These are phyloP conservation scores for Trametes polyzona DNA, from an alignment of 1,284 basidiomycete genomes.

Conservation along the genomic window DNA sequence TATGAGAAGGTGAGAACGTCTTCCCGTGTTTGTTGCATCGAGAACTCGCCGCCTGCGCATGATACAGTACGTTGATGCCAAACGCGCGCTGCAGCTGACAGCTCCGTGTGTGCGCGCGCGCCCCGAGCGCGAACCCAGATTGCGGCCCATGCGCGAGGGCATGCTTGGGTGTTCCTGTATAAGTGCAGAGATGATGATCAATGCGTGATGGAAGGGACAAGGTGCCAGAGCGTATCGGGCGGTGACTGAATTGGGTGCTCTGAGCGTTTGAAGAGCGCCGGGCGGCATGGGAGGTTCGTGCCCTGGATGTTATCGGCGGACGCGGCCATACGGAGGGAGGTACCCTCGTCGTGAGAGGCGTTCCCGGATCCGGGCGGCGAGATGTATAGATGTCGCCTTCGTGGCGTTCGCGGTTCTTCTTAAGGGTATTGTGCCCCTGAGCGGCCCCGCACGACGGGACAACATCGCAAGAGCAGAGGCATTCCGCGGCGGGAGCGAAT, in stretches of 20 bases:
- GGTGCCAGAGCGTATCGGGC: background rate
- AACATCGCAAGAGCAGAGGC: background rate
- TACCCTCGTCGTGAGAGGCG: background rate
- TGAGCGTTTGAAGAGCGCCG: background rate
- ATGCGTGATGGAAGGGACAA: constrained; percentile 5
- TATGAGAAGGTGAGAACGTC: background rate
- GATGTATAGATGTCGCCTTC: constrained; percentile 4
- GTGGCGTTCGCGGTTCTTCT: background rate
- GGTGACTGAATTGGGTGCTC: background rate
- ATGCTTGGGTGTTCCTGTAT: too few relatives aligned
- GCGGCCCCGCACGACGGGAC: background rate
- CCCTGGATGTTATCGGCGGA: background rate
- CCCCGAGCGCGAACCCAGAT: background rate
- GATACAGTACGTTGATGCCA: background rate
- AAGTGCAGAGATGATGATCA: constrained; percentile 9
- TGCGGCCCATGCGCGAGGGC: too few relatives aligned
- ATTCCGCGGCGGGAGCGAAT: too few relatives aligned
- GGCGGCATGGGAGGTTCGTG: background rate
- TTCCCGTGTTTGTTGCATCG: background rate
- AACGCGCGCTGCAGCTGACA: background rate
- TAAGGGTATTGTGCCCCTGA: background rate
- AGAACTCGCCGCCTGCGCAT: background rate
- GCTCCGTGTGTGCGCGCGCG: background rate
- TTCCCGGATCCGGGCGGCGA: background rate
- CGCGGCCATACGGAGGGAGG: too few relatives aligned